Evolutionary conservation across 2,329 filamentous ascomycete genomes (phyloP), one percentile per base, ranked within the genome.

Genomic region (Orbilia quercus): DNA sequence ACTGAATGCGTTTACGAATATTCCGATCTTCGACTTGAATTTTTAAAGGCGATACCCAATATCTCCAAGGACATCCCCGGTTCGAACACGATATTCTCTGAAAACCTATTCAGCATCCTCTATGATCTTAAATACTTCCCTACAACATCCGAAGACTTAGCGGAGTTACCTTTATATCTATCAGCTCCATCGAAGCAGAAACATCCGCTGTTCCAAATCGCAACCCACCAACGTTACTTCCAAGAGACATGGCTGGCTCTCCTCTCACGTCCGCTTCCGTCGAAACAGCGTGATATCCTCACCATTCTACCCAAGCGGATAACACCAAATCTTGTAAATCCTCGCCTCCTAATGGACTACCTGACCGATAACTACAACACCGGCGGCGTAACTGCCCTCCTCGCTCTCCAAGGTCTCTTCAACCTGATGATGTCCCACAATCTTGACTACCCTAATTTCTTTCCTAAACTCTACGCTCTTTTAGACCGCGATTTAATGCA

Each of bases 401-500:
- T 97, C 18, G 92, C 96, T 1, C 84, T 99, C 0, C 96, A 91
- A 0, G 95, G 95, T 57, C 89, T 99, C 48, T 99, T 96, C 82
- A 95, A 96, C 80, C 86, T 99, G 58, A 98, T 99, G 77, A 89
- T 91, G 76, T 88, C 95, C 79, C 91, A 91, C 79, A 99, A 99
- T 80, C 85, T 99, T 71, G 95, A 99, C 82, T 99, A 99, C 80
- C 92, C 93, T 0, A 89, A 89, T 31, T 99, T 99, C 82, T 99
- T 96, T 82, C 82, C 85, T 59, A 98, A 97, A 80, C 88, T 99
- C 1, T 99, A 99, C 82, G 96, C 92, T 7, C 85, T 99, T 0
- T 86, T 99, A 2, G 91, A 98, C 81, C 86, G 89, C 38, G 88
- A 91, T 53, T 86, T 98, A 7, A 84, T 99, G 50, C 93, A 99